A percentile compares a stretch with the other conserved stretches of the same genome.
Conservation (phyloP, 179 eudicot genomes). For the Dionaea muscipula region DNA sequence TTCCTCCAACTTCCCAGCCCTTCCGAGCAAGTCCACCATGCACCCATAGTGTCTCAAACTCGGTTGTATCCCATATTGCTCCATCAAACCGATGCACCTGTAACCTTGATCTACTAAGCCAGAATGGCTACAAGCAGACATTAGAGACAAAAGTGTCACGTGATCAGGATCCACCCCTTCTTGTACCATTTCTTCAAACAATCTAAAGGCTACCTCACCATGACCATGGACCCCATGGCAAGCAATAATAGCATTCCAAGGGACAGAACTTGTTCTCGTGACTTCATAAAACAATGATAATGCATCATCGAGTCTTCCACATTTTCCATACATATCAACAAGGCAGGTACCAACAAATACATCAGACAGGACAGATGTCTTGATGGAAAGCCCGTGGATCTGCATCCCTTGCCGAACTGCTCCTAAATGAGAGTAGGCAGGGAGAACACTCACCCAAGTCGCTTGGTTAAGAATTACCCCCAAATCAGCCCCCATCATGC, state of each 20-base stretch:
- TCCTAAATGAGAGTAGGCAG: constrained; percentile 44
- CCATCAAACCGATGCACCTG: constrained; percentile 41
- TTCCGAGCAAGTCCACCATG: constrained; percentile 76
- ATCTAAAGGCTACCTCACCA: constrained; percentile 37
- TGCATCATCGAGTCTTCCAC: constrained; percentile 41
- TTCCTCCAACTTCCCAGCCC: constrained; percentile 47
- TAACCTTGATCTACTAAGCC: constrained; percentile 59
- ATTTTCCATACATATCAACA: constrained; percentile 46
- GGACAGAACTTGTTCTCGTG: constrained; percentile 36
- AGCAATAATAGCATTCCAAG: constrained; percentile 67
- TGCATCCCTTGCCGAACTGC: constrained; percentile 34
- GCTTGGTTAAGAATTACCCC: constrained; percentile 29
- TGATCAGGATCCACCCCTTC: constrained; percentile 53
- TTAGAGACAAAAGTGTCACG: constrained; percentile 47
- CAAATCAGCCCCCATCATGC: constrained; percentile 15
- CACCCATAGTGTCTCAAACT: constrained; percentile 49
- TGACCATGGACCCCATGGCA: constrained; percentile 69
- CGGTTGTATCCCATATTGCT: constrained; percentile 22
- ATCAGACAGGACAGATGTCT: constrained; percentile 26
- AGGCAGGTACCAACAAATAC: constrained; percentile 35
- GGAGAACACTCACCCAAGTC: constrained; percentile 40
- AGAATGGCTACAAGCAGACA: constrained; percentile 67
- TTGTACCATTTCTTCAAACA: constrained; percentile 43
- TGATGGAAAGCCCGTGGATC: constrained; percentile 28
- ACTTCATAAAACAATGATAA: constrained; percentile 40